These are phyloP conservation scores for Clavispora vitiphila DNA, from an alignment of 805 yeast genomes.

Conservation along the genomic window DNA sequence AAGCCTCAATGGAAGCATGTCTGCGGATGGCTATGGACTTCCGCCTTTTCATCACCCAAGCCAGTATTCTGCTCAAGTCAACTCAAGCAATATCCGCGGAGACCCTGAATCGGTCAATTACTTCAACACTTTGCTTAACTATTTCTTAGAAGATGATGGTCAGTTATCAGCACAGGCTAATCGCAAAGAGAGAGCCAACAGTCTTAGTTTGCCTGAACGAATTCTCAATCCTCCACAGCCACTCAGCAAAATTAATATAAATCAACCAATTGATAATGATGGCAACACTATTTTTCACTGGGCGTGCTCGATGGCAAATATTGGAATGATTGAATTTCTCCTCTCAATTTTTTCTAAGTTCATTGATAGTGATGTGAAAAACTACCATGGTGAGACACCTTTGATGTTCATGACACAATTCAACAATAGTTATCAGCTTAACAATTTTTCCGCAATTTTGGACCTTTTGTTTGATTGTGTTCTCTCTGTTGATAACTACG, in stretches of 20 bases:
- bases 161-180: not conserved
- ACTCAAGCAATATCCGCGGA: slow-evolving; percentile 4
- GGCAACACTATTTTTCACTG: slow-evolving; percentile 95
- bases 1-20: slow-evolving; percentile 23
- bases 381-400: slow-evolving; percentile 83
- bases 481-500: slow-evolving; percentile 32
- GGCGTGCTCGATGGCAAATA: slow-evolving; percentile 88
- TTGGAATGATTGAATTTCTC: slow-evolving; percentile 59
- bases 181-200: slow-evolving; percentile 8
- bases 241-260: slow-evolving; percentile 54
- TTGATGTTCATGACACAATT: slow-evolving; percentile 45
- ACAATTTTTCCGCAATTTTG: slow-evolving; percentile 32
- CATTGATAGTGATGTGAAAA: slow-evolving; percentile 66
- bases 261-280: slow-evolving; percentile 85
- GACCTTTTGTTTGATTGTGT: slow-evolving; percentile 34
- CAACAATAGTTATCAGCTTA: slow-evolving; percentile 33
- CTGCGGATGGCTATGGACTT: slow-evolving; percentile 21
- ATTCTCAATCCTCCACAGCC: slow-evolving; percentile 54
- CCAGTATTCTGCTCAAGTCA: slow-evolving; percentile 4
- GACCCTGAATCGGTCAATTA: slow-evolving; percentile 25
- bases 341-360: slow-evolving; percentile 59
- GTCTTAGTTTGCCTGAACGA: slow-evolving; percentile 28
- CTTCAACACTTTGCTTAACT: slow-evolving; percentile 43
- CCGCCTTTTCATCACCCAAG: slow-evolving; percentile 37
- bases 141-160: slow-evolving; percentile 44